These are phyloP conservation scores for Mycena venus DNA, from an alignment of 768 basidiomycete species.

Conservation along the genomic window DNA sequence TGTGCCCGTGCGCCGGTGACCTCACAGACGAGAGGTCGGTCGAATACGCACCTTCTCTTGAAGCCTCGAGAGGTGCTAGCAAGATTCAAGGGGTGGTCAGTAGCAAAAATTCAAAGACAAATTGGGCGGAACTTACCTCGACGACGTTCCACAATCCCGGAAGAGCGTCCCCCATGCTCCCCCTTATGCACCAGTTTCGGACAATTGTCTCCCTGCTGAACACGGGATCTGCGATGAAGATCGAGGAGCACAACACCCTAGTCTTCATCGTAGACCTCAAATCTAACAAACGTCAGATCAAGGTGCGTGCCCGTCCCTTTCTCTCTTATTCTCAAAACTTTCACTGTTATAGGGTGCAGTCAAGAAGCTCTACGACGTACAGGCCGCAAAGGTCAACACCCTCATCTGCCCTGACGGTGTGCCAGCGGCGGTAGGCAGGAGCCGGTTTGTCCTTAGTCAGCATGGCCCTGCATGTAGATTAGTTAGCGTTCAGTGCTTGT, in stretches of 20 bases:
- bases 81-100: too few relatives aligned
- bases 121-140: too few relatives aligned
- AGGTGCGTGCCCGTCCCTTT: slow-evolving; percentile 41
- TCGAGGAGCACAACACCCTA: slow-evolving; percentile 99
- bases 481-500: too few relatives aligned
- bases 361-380: slow-evolving; percentile 98
- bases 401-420: slow-evolving; percentile 98
- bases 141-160: too few relatives aligned
- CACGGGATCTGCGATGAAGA: slow-evolving; percentile 99
- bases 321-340: neutral
- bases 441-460: slow-evolving; percentile 95
- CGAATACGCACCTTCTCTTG: too few relatives aligned
- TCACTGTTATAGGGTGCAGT: slow-evolving; percentile 82
- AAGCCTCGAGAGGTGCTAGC: too few relatives aligned
- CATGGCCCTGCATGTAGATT: slow-evolving; percentile 96
- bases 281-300: slow-evolving; percentile 99
- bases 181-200: slow-evolving; percentile 96
- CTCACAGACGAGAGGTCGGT: too few relatives aligned
- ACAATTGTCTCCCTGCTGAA: slow-evolving; percentile 93
- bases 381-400: slow-evolving; percentile 97
- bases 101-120: too few relatives aligned
- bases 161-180: slow-evolving; percentile 93
- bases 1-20: too few relatives aligned
- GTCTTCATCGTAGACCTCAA: slow-evolving; percentile 97
- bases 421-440: slow-evolving; percentile 99